Evolutionary conservation across 1,139 yeast genomes (phyloP).

Genomic region (Hemisphaericaspora subhashii): DNA sequence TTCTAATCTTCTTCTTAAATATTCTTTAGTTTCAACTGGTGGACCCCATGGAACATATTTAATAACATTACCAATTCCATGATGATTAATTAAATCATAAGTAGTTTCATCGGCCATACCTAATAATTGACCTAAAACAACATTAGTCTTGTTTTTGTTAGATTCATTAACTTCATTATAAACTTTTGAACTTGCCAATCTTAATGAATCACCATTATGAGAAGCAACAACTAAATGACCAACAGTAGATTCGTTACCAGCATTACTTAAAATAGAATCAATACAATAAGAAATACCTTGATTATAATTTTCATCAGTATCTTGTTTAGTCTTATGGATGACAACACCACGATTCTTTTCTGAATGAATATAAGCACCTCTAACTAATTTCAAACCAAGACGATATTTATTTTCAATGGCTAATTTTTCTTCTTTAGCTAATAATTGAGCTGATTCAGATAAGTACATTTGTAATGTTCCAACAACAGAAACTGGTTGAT

Average conservation of each 20-base stretch:
- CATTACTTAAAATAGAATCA: constrained; percentile 51
- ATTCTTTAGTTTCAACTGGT: constrained; percentile 89
- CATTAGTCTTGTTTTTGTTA: constrained; percentile 53
- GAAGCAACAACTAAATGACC: constrained; percentile 93
- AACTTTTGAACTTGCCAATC: constrained; percentile 63
- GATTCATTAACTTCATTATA: constrained; percentile 20
- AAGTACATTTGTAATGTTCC: constrained; percentile 96
- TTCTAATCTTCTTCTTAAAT: constrained; percentile 85
- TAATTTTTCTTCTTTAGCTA: constrained; percentile 61
- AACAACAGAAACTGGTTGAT: constrained; percentile 64
- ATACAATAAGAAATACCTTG: constrained; percentile 66
- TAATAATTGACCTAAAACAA: constrained; percentile 84
- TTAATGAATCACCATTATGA: constrained; percentile 81
- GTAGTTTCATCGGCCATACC: constrained; percentile 97
- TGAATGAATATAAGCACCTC: constrained; percentile 95
- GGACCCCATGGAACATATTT: constrained; percentile 99
- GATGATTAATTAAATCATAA: constrained; percentile 63
- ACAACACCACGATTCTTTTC: constrained; percentile 69
- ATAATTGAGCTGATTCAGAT: constrained; percentile 63
- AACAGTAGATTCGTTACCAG: constrained; percentile 52
- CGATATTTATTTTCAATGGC: constrained; percentile 68
- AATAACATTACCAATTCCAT: constrained; percentile 73
- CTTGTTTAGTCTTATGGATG: constrained; percentile 74
- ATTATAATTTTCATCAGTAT: constrained; percentile 76
- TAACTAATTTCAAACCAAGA: constrained; percentile 87